Evolutionary conservation across 352 stramenopile species (phyloP).

Genomic region (Pythium apleroticum): DNA sequence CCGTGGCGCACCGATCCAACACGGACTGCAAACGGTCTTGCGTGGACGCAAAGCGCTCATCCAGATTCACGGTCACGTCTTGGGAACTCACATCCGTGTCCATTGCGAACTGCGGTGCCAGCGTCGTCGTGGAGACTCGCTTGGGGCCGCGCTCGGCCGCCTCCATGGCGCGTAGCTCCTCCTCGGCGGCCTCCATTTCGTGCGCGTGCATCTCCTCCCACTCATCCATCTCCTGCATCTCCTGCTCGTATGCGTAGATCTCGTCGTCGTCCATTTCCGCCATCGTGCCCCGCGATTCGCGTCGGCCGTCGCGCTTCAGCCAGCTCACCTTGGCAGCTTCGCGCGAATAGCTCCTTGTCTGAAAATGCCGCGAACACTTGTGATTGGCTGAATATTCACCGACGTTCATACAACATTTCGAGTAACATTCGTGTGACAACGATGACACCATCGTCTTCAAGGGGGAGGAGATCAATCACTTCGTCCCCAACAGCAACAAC

Average conservation of each 20-base stretch:
- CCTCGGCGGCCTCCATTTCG: constrained; percentile 77
- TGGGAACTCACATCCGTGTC: not conserved
- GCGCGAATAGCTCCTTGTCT: constrained; percentile 1
- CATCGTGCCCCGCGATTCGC: constrained; percentile 1
- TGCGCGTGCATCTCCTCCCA: constrained; percentile 83
- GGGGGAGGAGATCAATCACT: not conserved
- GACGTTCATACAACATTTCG: constrained; percentile 11
- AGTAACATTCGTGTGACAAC: constrained; percentile 16
- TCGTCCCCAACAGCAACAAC: not conserved
- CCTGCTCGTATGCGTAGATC: constrained; percentile 76
- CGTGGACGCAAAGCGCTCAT: constrained; percentile 36
- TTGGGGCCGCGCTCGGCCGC: constrained; percentile 33
- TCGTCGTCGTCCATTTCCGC: constrained; percentile 62
- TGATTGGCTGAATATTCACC: constrained; percentile 31
- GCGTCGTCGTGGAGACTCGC: not conserved
- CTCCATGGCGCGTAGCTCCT: constrained; percentile 62
- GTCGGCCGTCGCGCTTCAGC: not conserved
- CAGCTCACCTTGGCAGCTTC: not conserved
- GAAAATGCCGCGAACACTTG: constrained; percentile 30
- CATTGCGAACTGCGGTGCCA: not conserved
- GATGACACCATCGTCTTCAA: not conserved
- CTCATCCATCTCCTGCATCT: constrained; percentile 75
- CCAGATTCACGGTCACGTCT: constrained; percentile 16
- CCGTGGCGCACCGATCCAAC: constrained; percentile 57
- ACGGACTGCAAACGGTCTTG: constrained; percentile 53